Percentiles rank a stretch among this genome's conserved stretches.
phyloP scores from a whole-genome alignment of 202 grass and related monocot genomes.

The Schoenoplectus tabernaemontani region DNA sequence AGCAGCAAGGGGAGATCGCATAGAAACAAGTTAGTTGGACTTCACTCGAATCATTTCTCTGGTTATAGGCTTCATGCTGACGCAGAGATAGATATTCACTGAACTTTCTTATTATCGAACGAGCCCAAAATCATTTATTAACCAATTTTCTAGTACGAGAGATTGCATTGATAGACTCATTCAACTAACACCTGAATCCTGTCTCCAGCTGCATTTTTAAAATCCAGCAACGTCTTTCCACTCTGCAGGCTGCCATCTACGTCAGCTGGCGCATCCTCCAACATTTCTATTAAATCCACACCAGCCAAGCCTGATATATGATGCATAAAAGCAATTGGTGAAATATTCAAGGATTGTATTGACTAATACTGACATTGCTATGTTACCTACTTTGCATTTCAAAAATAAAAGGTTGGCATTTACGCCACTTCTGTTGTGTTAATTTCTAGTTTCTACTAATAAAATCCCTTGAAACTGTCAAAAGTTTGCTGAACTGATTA shows the following conservation, averaged over 20 bases:
- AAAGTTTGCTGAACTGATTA: neutral
- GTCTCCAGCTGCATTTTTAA: constrained; percentile 67
- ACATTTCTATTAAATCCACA: constrained; percentile 75
- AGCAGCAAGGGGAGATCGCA: neutral
- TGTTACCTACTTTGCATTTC: neutral
- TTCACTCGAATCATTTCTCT: neutral
- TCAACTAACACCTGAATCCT: constrained; percentile 76
- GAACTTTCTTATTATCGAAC: neutral
- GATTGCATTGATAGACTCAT: constrained; percentile 17
- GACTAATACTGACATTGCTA: neutral
- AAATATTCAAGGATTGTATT: neutral
- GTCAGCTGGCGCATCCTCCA: constrained; percentile 55
- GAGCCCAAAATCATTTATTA: neutral
- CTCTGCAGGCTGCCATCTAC: constrained; percentile 37
- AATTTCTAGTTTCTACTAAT: neutral
- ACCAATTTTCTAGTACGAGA: neutral
- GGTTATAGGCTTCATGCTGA: neutral
- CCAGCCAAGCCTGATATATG: constrained; percentile 58
- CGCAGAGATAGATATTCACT: neutral
- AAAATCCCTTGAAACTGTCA: neutral
- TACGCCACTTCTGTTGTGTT: neutral
- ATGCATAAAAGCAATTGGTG: neutral
- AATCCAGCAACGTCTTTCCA: constrained; percentile 78
- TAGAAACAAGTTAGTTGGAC: neutral
- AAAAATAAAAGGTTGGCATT: neutral